Evolutionary conservation across 441 rosid species (phyloP), one percentile per base, ranked within the genome.

Genomic region (Jatropha multifida): DNA sequence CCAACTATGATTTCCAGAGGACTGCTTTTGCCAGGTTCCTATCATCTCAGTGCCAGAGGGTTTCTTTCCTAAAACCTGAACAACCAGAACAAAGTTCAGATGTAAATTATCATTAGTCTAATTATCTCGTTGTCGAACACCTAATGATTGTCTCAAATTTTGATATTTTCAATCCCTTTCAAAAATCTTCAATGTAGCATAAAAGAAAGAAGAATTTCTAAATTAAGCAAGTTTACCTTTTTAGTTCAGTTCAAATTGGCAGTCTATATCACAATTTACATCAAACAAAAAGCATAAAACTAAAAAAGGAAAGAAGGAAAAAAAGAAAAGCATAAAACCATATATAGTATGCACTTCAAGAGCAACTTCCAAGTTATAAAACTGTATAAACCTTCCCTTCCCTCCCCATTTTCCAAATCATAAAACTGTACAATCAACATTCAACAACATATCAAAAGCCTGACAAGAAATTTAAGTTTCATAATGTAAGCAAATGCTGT

Each of bases 61-160:
- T 72, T 80, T 89, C 85, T 71, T 86, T 76, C 85, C 80, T 73
- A 63, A 73, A 69, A 52, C 90, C 98, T 93, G 89, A 66, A 79
- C 69, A 74, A 46, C 67, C 23, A 42, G n/a, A 49, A 40, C n/a
- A 52, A 41, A 75, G 32, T 63, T 70, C 63, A 70, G 49, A 61
- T 37, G 32, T 32, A 32, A 32, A 32, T 32, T 32, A 32, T 32
- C 32, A 32, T 32, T 32, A 32, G 32, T 32, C 32, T 32, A 32
- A 32, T 32, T 1, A 32, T 32, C 32, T 32, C 0, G 32, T 32
- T 1, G 32, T 32, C 32, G 32, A 32, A 32, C 32, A 32, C 32
- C 32, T 32, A 32, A 32, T 32, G 32, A 32, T 2, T 2, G 32
- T 32, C 32, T 32, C 2, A 32, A 1, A 32, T 32, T 32, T 32